phyloP scores from a whole-genome alignment of 148 eudicot genomes.

The Heliamphora exappendiculata region DNA sequence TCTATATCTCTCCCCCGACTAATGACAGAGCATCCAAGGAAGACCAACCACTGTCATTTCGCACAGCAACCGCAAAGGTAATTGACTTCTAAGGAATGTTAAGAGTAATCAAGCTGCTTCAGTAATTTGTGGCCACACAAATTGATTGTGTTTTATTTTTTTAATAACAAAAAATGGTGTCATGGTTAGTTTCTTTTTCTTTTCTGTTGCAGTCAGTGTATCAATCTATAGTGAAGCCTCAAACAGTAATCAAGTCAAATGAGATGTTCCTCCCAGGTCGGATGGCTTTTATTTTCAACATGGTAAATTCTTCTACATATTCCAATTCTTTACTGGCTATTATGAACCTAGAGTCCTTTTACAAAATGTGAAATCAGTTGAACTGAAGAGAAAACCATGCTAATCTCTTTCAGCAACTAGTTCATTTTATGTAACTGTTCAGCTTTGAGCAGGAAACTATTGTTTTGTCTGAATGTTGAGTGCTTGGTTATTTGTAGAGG shows the following conservation, averaged over 20 bases:
- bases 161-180: not conserved
- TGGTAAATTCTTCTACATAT: slow-evolving; percentile 41
- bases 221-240: slow-evolving; percentile 92
- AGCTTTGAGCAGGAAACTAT: not conserved
- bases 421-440: not conserved
- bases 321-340: not conserved
- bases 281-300: slow-evolving; percentile 83
- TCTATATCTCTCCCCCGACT: not conserved
- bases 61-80: slow-evolving; percentile 87
- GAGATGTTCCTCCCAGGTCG: slow-evolving; percentile 98
- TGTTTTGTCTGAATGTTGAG: not conserved
- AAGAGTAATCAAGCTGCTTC: not conserved
- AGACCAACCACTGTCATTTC: slow-evolving; percentile 74
- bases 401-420: not conserved
- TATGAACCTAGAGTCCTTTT: not conserved
- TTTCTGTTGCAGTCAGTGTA: slow-evolving; percentile 61
- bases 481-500: not conserved
- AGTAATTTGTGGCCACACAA: not conserved
- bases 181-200: not conserved
- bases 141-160: not conserved
- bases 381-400: not conserved
- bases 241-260: slow-evolving; percentile 67
- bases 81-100: not conserved
- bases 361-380: slow-evolving; percentile 3
- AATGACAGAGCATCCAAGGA: slow-evolving; percentile 57